Evolutionary conservation across 768 basidiomycete species (phyloP).

Genomic region (Multifurca ochricompacta): DNA sequence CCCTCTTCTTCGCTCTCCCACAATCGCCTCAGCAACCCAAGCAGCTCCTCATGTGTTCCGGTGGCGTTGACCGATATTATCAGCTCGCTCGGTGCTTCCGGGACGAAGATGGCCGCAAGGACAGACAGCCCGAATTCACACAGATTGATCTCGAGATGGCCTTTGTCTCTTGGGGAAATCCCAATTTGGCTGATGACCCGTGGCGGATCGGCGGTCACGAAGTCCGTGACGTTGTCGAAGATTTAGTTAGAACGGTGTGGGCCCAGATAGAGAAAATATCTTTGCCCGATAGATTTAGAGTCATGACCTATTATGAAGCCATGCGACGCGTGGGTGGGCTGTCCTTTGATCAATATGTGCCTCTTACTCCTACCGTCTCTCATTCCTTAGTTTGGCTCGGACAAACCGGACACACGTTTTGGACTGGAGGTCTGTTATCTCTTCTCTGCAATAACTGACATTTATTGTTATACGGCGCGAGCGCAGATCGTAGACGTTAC

Average conservation of each 20-base stretch:
- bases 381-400: conserved; percentile 70
- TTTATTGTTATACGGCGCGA: not conserved
- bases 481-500: conserved; percentile 31
- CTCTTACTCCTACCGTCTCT: conserved; percentile 20
- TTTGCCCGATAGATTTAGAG: conserved; percentile 57
- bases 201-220: conserved; percentile 88
- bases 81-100: conserved; percentile 93
- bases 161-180: conserved; percentile 73
- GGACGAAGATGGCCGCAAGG: conserved; percentile 91
- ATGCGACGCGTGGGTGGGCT: conserved; percentile 64
- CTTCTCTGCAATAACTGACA: not conserved
- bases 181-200: conserved; percentile 24
- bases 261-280: conserved; percentile 52
- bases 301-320: conserved; percentile 87
- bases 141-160: conserved; percentile 97
- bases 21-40: conserved; percentile 97
- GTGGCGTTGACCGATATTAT: conserved; percentile 83
- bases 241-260: conserved; percentile 71
- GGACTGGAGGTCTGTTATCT: conserved; percentile 65
- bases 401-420: conserved; percentile 92
- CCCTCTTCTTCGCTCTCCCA: conserved; percentile 78
- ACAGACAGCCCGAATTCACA: conserved; percentile 95
- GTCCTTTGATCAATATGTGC: conserved; percentile 7
- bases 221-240: conserved; percentile 74
- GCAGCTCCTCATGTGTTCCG: conserved; percentile 86